phyloP scores from a whole-genome alignment of 2,329 filamentous ascomycete genomes.

The Aureobasidium melanogenum region DNA sequence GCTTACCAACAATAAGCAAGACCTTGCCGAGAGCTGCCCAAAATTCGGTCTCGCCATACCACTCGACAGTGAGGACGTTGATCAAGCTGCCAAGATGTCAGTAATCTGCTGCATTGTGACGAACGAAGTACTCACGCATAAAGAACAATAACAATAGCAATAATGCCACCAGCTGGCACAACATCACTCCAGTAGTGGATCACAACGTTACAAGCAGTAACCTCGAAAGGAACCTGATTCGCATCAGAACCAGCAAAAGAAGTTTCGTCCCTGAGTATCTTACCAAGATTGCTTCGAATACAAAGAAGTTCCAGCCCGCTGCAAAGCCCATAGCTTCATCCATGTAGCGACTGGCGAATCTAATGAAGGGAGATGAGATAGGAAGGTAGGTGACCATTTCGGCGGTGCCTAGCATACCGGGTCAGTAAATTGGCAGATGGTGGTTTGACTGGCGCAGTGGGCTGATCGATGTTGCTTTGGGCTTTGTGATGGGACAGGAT shows the following conservation, averaged over 20 bases:
- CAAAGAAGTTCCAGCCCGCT: slow-evolving; percentile 24
- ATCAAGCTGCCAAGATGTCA: slow-evolving; percentile 34
- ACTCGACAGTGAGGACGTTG: slow-evolving; percentile 65
- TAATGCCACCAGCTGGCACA: slow-evolving; percentile 49
- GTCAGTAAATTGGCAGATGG: neutral
- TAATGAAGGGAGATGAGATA: slow-evolving; percentile 69
- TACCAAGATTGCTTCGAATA: slow-evolving; percentile 21
- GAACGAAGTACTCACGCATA: slow-evolving; percentile 43
- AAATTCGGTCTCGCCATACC: slow-evolving; percentile 72
- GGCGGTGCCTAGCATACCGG: slow-evolving; percentile 42
- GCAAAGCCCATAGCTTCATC: slow-evolving; percentile 62
- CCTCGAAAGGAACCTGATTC: slow-evolving; percentile 21
- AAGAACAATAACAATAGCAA: slow-evolving; percentile 49
- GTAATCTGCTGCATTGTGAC: neutral
- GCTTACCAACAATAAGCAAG: slow-evolving; percentile 49
- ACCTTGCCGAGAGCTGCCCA: slow-evolving; percentile 47
- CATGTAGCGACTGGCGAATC: slow-evolving; percentile 65
- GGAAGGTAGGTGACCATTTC: slow-evolving; percentile 73
- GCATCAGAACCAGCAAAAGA: neutral
- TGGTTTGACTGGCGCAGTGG: neutral
- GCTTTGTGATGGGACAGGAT: neutral
- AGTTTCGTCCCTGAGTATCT: neutral
- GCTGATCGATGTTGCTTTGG: neutral
- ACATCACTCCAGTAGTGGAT: slow-evolving; percentile 47
- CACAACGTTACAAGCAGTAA: slow-evolving; percentile 50